A percentile compares a stretch with the other conserved stretches of the same genome.
Conservation (phyloP, 441 rosid genomes). For the Euphorbia celastroides region DNA sequence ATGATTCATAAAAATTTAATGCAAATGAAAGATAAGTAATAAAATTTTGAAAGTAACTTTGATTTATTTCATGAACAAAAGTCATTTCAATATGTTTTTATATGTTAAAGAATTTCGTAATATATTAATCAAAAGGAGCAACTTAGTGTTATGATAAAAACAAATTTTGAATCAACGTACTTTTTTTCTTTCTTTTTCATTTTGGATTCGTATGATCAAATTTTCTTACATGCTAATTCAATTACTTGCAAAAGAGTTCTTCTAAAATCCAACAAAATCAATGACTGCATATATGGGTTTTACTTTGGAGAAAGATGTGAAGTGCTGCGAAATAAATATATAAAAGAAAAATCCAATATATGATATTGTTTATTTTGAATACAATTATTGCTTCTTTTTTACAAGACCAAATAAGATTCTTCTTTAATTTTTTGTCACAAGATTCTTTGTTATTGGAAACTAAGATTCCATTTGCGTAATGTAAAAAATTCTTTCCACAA, state of each 20-base stretch:
- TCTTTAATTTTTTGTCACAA: too few species aligned
- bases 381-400: too few species aligned
- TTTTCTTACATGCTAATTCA: neutral
- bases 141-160: neutral
- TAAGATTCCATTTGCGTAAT: too few species aligned
- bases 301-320: neutral
- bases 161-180: neutral
- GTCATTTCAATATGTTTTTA: neutral
- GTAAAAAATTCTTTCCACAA: too few species aligned
- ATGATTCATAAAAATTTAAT: too few species aligned
- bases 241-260: neutral
- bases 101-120: neutral
- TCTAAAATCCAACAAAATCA: too few species aligned
- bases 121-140: neutral
- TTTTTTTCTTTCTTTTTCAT: neutral
- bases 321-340: neutral
- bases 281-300: neutral
- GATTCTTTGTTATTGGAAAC: too few species aligned
- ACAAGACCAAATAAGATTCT: too few species aligned
- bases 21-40: too few species aligned
- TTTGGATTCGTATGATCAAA: neutral
- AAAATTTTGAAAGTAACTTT: too few species aligned
- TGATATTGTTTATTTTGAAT: neutral
- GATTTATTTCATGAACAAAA: neutral
- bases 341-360: neutral